These are phyloP conservation scores for Hibiscus syriacus DNA, from an alignment of 345 rosid genomes.

Conservation along the genomic window DNA sequence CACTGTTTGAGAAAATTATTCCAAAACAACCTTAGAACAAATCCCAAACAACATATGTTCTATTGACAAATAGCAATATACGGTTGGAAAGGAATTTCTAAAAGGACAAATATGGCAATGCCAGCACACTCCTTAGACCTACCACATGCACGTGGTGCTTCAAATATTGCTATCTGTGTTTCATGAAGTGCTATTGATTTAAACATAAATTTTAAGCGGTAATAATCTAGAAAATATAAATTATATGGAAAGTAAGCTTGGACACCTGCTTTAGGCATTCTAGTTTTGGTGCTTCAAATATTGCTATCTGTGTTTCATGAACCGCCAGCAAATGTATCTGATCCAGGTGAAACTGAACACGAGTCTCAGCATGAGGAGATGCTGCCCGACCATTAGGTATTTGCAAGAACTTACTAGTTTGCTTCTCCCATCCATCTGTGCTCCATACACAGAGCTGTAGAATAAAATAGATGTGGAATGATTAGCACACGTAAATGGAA, in stretches of 20 bases:
- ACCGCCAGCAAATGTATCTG: constrained; percentile 59
- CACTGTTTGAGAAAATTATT: constrained; percentile 37
- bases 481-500: background rate
- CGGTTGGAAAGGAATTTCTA: background rate
- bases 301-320: constrained; percentile 77
- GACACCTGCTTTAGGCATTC: constrained; percentile 61
- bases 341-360: constrained; percentile 70
- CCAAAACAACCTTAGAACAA: constrained; percentile 4
- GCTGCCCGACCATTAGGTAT: constrained; percentile 38
- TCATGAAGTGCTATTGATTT: background rate
- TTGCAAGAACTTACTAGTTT: constrained; percentile 43
- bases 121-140: background rate
- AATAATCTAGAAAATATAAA: background rate
- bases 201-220: background rate
- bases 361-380: constrained; percentile 59
- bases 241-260: background rate
- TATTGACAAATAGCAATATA: background rate
- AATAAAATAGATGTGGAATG: background rate
- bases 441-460: constrained; percentile 76
- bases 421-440: constrained; percentile 75
- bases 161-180: no score
- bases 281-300: constrained; percentile 61
- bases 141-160: no score
- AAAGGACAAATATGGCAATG: background rate
- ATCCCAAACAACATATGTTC: background rate